phyloP scores from a whole-genome alignment of 345 rosid species.

The Eucalyptus virginea region DNA sequence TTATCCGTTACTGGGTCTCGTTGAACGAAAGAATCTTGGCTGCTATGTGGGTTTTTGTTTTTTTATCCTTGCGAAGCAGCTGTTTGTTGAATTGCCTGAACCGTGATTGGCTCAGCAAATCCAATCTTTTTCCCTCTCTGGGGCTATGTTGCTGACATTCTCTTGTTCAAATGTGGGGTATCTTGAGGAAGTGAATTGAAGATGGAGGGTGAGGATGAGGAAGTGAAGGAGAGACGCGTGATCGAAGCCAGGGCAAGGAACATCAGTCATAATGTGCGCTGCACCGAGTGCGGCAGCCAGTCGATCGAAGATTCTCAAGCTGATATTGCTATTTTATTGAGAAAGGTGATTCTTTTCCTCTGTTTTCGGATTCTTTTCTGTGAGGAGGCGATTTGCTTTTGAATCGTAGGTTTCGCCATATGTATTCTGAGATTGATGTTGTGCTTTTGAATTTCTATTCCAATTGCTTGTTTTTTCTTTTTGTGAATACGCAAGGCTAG shows the following conservation, averaged over 20 bases:
- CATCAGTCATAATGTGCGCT: constrained; percentile 88
- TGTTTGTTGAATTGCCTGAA: background rate
- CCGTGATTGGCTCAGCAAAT: background rate
- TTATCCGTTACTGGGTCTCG: background rate
- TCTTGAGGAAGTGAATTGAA: background rate
- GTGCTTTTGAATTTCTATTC: background rate
- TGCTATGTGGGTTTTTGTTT: background rate
- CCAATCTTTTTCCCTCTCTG: background rate
- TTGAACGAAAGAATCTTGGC: background rate
- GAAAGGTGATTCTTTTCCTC: constrained; percentile 35
- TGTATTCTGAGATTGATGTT: background rate
- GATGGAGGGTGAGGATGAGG: constrained; percentile 61
- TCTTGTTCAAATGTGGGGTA: background rate
- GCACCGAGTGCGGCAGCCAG: constrained; percentile 97
- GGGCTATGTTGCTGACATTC: background rate
- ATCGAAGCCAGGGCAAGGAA: constrained; percentile 85
- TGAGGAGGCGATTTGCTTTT: background rate
- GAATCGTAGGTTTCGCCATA: background rate
- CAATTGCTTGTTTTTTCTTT: background rate
- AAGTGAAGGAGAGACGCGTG: constrained; percentile 44
- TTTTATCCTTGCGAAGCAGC: background rate
- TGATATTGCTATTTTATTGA: constrained; percentile 83
- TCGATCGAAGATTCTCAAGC: constrained; percentile 99
- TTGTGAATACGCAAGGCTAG: background rate
- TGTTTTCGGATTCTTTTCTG: background rate